phyloP scores from a whole-genome alignment of 2,329 filamentous ascomycete genomes.

The Coleophoma cylindrospora region DNA sequence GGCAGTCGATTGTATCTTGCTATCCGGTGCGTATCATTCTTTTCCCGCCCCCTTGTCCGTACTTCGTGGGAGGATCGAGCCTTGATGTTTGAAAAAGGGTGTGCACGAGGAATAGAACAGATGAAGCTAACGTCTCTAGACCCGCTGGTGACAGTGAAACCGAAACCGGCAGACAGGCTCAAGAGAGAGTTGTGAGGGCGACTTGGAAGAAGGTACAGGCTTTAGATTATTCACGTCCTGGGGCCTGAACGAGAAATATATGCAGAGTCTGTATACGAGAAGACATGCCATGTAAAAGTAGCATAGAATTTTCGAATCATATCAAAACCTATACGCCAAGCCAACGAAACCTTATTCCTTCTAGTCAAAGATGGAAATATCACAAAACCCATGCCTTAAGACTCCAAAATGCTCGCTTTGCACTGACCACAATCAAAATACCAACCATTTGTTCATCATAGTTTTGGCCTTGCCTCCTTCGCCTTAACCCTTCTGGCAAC shows the following conservation, averaged over 20 bases:
- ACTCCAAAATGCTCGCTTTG: not conserved
- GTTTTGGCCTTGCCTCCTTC: constrained; percentile 28
- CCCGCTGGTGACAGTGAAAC: constrained; percentile 56
- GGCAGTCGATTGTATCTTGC: constrained; percentile 69
- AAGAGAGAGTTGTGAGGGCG: constrained; percentile 66
- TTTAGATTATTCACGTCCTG: constrained; percentile 64
- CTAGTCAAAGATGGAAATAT: not conserved
- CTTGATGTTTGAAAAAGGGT: constrained; percentile 2
- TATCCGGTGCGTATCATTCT: constrained; percentile 43
- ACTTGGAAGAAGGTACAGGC: constrained; percentile 65
- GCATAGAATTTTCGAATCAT: no score
- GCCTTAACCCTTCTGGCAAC: constrained; percentile 10
- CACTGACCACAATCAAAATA: not conserved
- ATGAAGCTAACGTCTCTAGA: constrained; percentile 28
- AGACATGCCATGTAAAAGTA: no score
- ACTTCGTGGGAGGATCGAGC: not conserved
- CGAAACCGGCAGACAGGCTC: constrained; percentile 61
- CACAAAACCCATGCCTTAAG: not conserved
- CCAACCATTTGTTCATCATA: not conserved
- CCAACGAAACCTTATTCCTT: not conserved
- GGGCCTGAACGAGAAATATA: constrained; percentile 31
- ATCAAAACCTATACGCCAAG: no score
- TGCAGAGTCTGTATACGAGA: no score
- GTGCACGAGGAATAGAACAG: constrained; percentile 2
- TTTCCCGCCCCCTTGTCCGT: not conserved